Evolutionary conservation across 1,139 yeast species (phyloP), one percentile per base, ranked within the genome.

Genomic region (Meyerozyma carpophila): DNA sequence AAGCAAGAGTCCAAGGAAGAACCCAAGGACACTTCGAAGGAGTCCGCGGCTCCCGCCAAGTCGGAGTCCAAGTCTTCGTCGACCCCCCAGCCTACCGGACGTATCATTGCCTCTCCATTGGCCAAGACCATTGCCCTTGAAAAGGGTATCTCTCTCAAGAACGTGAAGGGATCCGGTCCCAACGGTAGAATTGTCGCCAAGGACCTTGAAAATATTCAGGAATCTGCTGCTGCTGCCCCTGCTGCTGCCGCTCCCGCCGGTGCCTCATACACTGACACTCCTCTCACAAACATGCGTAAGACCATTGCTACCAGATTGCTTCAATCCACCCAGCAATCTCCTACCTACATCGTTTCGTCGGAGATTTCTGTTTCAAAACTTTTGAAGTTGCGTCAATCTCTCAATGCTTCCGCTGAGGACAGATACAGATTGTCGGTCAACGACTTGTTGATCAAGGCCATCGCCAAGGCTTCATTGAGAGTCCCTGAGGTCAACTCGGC

Each of bases 41-140:
- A 31, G 10, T 48, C 56, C 8, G 41, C 47, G 20, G 47, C 50
- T 5, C 24, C 24, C 28, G 34, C 34, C 20, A 31, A 31, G 34
- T 13, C 34, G 13, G 21, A 32, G 36, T 55, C 68, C 37, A 41
- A 57, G 9, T 37, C 57, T 32, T 43, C 60, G 26, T 39, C 57
- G 27, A 42, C 59, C 13, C 18, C 57, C 13, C 49, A 61, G 29
- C 52, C 61, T 16, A 54, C 75, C 44, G 85, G 76, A 53, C 81
- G 97, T 69, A 84, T 93, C 65, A 66, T 89, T 56, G 98, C 98
- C 43, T 90, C 98, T 50, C 98, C 99, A 47, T 75, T 86, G 54
- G 98, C 99, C 52, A 91, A 91, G 77, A 81, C 82, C 55, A 75
- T 93, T 58, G 99, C 99, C 48, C 77, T 91, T 56, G 97, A 91